These are phyloP conservation scores for Mixia osmundae DNA, from an alignment of 1,284 basidiomycete genomes.

Conservation along the genomic window DNA sequence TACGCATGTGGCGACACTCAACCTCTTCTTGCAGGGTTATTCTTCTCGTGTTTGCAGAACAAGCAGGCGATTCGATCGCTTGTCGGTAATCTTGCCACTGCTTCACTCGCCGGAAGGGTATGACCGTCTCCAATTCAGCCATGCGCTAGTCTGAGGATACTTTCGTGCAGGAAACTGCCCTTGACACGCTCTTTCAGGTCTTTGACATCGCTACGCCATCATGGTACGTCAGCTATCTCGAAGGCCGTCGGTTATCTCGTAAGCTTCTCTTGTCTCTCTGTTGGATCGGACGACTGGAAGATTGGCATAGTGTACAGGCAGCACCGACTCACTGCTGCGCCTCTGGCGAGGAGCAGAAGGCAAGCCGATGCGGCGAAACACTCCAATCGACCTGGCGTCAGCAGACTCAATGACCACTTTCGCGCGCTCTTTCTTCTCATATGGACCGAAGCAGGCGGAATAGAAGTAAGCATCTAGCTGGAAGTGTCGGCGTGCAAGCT, in stretches of 20 bases:
- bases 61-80: slow-evolving; percentile 63
- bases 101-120: slow-evolving; percentile 62
- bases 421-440: slow-evolving; percentile 68
- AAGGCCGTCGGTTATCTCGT: slow-evolving; percentile 1
- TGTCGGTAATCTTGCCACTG: slow-evolving; percentile 65
- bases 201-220: slow-evolving; percentile 44
- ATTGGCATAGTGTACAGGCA: neutral
- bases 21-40: slow-evolving; percentile 36
- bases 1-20: neutral
- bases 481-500: slow-evolving; percentile 2
- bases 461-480: slow-evolving; percentile 37
- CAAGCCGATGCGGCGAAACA: slow-evolving; percentile 22
- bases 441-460: slow-evolving; percentile 61
- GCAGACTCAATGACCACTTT: slow-evolving; percentile 85
- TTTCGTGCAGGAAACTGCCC: slow-evolving; percentile 47
- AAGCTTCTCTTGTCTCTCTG: slow-evolving; percentile 2
- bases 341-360: slow-evolving; percentile 12
- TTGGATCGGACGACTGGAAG: neutral
- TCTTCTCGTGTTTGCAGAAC: slow-evolving; percentile 83
- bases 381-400: slow-evolving; percentile 54
- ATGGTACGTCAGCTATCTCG: slow-evolving; percentile 2
- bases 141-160: slow-evolving; percentile 2
- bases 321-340: neutral
- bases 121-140: slow-evolving; percentile 1
- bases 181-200: slow-evolving; percentile 86